These are phyloP conservation scores for Porphyrellus cyaneotinctus DNA, from an alignment of 768 basidiomycete genomes.

Conservation along the genomic window DNA sequence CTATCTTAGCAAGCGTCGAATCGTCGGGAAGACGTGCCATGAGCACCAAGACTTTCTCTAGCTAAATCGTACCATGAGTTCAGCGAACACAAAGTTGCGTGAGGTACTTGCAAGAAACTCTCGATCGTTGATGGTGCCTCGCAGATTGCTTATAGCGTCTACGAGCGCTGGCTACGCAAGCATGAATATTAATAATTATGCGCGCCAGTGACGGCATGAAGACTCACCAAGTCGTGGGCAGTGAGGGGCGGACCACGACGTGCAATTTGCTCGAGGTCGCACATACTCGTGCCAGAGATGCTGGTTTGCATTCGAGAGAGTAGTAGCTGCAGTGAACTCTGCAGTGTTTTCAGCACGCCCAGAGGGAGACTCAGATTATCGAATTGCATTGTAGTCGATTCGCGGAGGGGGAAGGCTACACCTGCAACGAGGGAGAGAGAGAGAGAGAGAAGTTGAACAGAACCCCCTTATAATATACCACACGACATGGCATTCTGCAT, in stretches of 20 bases:
- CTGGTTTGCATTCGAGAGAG: slow-evolving; percentile 11
- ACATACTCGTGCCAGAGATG: slow-evolving; percentile 14
- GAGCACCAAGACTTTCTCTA: slow-evolving; percentile 56
- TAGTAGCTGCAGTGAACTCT: slow-evolving; percentile 11
- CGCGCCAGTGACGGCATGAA: not conserved
- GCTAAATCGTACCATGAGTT: slow-evolving; percentile 35
- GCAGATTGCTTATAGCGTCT: slow-evolving; percentile 44
- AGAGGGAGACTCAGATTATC: too few species aligned
- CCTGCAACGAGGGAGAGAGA: too few species aligned
- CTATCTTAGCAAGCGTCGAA: slow-evolving; percentile 26
- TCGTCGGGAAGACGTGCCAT: slow-evolving; percentile 51
- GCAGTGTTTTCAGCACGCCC: not conserved
- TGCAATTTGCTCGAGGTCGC: slow-evolving; percentile 28
- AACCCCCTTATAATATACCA: too few species aligned
- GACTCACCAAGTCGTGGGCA: slow-evolving; percentile 28
- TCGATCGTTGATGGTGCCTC: slow-evolving; percentile 53
- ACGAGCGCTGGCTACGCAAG: slow-evolving; percentile 41
- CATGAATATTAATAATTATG: not conserved
- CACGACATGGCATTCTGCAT: too few species aligned
- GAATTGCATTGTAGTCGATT: too few species aligned
- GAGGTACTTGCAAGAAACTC: slow-evolving; percentile 47
- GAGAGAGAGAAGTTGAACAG: too few species aligned
- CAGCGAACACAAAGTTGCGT: not conserved
- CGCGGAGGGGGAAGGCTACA: too few species aligned
- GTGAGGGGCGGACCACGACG: slow-evolving; percentile 25